Conservation (phyloP, 2,329 filamentous ascomycete species). For the Ascochyta pisi region DNA sequence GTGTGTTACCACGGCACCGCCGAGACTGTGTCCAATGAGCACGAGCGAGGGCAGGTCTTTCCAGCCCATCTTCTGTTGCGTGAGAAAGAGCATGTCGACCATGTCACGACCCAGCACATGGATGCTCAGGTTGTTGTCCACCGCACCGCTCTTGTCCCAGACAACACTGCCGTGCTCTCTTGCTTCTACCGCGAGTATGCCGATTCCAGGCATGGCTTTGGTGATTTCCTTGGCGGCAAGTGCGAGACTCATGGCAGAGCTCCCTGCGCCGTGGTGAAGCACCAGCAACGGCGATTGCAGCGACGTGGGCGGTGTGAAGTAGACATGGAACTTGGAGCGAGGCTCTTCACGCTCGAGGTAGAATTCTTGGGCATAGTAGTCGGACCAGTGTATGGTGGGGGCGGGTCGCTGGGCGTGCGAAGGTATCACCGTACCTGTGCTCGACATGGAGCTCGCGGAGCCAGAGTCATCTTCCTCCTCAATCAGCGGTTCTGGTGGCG, state of each 20-base stretch:
- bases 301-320: slow-evolving; percentile 76
- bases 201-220: slow-evolving; percentile 77
- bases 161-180: slow-evolving; percentile 81
- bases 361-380: slow-evolving; percentile 89
- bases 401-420: slow-evolving; percentile 70
- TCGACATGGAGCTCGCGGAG: slow-evolving; percentile 83
- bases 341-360: slow-evolving; percentile 63
- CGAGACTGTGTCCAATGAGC: slow-evolving; percentile 89
- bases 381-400: slow-evolving; percentile 77
- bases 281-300: slow-evolving; percentile 83
- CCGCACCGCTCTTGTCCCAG: slow-evolving; percentile 42
- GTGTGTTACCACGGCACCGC: slow-evolving; percentile 88
- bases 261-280: slow-evolving; percentile 93
- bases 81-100: slow-evolving; percentile 70
- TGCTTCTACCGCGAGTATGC: slow-evolving; percentile 84
- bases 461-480: slow-evolving; percentile 58
- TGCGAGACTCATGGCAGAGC: slow-evolving; percentile 91
- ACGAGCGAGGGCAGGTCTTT: slow-evolving; percentile 73
- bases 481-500: slow-evolving; percentile 58
- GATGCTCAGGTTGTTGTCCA: slow-evolving; percentile 71
- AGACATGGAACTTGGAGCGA: slow-evolving; percentile 77
- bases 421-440: slow-evolving; percentile 88
- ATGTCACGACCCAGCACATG: slow-evolving; percentile 77
- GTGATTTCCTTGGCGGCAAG: slow-evolving; percentile 78
- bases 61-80: slow-evolving; percentile 75